Conservation (phyloP, 257 asterid genomes). For the Phtheirospermum japonicum region DNA sequence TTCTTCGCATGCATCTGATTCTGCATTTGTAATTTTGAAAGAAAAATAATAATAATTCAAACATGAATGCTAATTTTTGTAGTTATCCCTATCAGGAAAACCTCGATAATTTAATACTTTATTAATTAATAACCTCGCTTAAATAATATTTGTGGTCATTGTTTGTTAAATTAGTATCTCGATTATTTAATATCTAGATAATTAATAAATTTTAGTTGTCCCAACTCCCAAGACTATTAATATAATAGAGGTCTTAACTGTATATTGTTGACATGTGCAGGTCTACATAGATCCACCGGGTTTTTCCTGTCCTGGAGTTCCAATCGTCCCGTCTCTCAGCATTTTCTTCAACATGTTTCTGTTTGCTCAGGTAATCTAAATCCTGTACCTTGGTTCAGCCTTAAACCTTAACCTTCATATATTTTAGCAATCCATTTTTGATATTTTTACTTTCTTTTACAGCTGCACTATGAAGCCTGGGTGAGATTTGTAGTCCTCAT, state of each 20-base stretch:
- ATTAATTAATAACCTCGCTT: too few relatives aligned
- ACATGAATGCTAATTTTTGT: not conserved
- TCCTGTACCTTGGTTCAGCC: not conserved
- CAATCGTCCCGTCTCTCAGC: conserved; percentile 72
- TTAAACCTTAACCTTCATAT: conserved; percentile 12
- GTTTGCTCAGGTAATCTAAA: conserved; percentile 78
- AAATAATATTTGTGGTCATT: not conserved
- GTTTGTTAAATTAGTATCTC: not conserved
- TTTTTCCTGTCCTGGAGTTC: conserved; percentile 91
- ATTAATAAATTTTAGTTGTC: too few relatives aligned
- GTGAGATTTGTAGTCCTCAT: conserved; percentile 74
- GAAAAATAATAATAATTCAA: not conserved
- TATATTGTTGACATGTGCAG: too few relatives aligned
- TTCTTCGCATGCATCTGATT: not conserved
- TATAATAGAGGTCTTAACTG: not conserved
- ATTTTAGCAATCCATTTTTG: not conserved
- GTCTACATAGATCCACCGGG: conserved; percentile 59
- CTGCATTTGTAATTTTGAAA: not conserved
- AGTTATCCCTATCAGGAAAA: not conserved
- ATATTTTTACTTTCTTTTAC: conserved; percentile 28
- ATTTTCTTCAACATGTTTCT: conserved; percentile 84
- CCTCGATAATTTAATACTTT: too few relatives aligned
- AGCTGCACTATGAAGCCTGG: conserved; percentile 98
- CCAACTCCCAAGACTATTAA: not conserved
- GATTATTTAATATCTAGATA: too few relatives aligned